Percentiles rank a stretch among this genome's conserved stretches.
phyloP scores from a whole-genome alignment of 2,329 filamentous ascomycete genomes.

The Tolypocladium tropicale region DNA sequence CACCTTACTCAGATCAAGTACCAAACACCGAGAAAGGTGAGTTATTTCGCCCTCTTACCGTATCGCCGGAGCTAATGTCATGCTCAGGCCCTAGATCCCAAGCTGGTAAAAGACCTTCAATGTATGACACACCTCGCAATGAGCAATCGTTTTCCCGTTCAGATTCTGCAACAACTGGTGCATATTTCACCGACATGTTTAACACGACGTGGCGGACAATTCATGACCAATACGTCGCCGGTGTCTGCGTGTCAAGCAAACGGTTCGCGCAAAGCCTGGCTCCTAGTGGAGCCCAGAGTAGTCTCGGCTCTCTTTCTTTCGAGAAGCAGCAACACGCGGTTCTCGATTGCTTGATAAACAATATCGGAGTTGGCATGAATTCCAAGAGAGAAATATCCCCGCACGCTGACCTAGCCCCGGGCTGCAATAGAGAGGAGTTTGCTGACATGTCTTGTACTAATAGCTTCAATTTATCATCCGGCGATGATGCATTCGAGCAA shows the following conservation, averaged over 20 bases:
- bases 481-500: slow-evolving; percentile 29
- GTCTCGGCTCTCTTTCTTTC: slow-evolving; percentile 19
- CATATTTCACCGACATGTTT: not conserved
- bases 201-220: not conserved
- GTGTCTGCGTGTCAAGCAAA: slow-evolving; percentile 2
- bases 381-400: slow-evolving; percentile 6
- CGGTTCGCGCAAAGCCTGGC: slow-evolving; percentile 5
- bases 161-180: slow-evolving; percentile 6
- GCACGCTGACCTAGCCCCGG: not conserved
- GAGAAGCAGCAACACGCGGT: slow-evolving; percentile 29
- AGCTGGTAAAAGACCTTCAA: slow-evolving; percentile 25
- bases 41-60: not conserved
- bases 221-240: not conserved
- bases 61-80: not conserved
- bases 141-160: slow-evolving; percentile 5
- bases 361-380: slow-evolving; percentile 9
- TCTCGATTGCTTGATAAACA: slow-evolving; percentile 26
- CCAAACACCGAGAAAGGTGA: not conserved
- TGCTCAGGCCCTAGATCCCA: not conserved
- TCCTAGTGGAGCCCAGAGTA: slow-evolving; percentile 21
- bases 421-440: not conserved
- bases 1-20: not conserved
- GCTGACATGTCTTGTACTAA: slow-evolving; percentile 22
- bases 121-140: slow-evolving; percentile 30
- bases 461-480: slow-evolving; percentile 42